Conservation (phyloP, 352 stramenopile species). For the Aphanomyces astaci region DNA sequence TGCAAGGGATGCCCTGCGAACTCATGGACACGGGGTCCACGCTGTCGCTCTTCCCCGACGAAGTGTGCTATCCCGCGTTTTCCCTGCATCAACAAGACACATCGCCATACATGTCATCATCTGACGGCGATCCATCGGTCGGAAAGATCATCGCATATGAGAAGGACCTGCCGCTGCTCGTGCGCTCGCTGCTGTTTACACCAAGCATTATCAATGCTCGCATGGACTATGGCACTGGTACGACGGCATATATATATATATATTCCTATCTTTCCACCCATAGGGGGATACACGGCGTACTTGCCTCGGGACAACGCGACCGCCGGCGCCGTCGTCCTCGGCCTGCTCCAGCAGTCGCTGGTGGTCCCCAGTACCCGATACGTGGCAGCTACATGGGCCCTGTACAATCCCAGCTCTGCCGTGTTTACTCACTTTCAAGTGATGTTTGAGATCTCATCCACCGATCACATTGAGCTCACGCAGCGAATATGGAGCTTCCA, state of each 20-base stretch:
- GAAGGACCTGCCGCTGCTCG: slow-evolving; percentile 32
- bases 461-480: slow-evolving; percentile 69
- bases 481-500: slow-evolving; percentile 63
- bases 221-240: slow-evolving; percentile 60
- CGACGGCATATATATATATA: too few relatives aligned
- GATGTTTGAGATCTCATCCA: slow-evolving; percentile 70
- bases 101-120: slow-evolving; percentile 36
- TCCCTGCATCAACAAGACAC: slow-evolving; percentile 35
- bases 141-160: slow-evolving; percentile 37
- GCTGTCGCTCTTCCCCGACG: slow-evolving; percentile 62
- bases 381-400: slow-evolving; percentile 45
- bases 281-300: slow-evolving; percentile 55
- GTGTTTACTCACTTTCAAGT: slow-evolving; percentile 69
- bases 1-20: slow-evolving; percentile 47
- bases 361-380: slow-evolving; percentile 59
- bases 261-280: not conserved
- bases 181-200: slow-evolving; percentile 63
- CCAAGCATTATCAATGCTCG: slow-evolving; percentile 52
- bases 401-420: slow-evolving; percentile 69
- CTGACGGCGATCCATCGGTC: slow-evolving; percentile 28
- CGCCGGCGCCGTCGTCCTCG: slow-evolving; percentile 34
- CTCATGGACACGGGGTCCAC: slow-evolving; percentile 34
- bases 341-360: slow-evolving; percentile 47
- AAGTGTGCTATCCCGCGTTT: slow-evolving; percentile 67
- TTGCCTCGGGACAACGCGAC: slow-evolving; percentile 64